Conservation (phyloP, 495 filamentous ascomycete species). For the Aspergillus sclerotioniger region DNA sequence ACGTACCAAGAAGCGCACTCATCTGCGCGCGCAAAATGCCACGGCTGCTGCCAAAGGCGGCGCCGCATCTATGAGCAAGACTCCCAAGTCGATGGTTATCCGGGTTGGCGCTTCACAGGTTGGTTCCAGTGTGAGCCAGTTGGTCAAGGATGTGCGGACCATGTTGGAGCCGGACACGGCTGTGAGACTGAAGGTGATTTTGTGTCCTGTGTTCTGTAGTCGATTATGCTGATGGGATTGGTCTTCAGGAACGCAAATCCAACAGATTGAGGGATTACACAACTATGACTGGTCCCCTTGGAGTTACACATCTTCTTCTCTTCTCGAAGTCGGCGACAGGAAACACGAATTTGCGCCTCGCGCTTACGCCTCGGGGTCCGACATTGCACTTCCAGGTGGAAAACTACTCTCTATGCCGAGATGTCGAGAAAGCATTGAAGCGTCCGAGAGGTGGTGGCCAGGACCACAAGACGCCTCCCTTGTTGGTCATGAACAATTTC, state of each 20-base stretch:
- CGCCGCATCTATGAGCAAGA: slow-evolving; percentile 49
- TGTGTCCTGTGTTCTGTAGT: not conserved
- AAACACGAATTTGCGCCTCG: slow-evolving; percentile 89
- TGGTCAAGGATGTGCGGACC: slow-evolving; percentile 84
- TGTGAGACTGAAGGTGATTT: slow-evolving; percentile 63
- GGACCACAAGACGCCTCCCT: slow-evolving; percentile 76
- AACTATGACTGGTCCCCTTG: slow-evolving; percentile 91
- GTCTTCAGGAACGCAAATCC: slow-evolving; percentile 70
- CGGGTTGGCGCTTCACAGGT: slow-evolving; percentile 93
- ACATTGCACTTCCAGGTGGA: slow-evolving; percentile 96
- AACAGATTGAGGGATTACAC: slow-evolving; percentile 93
- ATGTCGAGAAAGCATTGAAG: slow-evolving; percentile 76
- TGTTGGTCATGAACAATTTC: slow-evolving; percentile 99
- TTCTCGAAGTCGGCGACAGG: slow-evolving; percentile 89
- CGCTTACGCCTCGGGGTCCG: slow-evolving; percentile 84
- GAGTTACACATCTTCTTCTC: slow-evolving; percentile 89
- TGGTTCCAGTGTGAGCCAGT: slow-evolving; percentile 83
- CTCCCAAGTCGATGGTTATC: slow-evolving; percentile 97
- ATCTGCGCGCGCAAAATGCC: slow-evolving; percentile 67
- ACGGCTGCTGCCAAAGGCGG: slow-evolving; percentile 49
- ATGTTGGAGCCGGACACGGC: slow-evolving; percentile 98
- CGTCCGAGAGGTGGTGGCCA: slow-evolving; percentile 78
- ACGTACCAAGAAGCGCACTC: slow-evolving; percentile 87
- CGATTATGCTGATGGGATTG: not conserved
- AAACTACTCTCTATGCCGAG: slow-evolving; percentile 90